phyloP scores from a whole-genome alignment of 441 rosid species.

The Pelargonium myrrhifolium region DNA sequence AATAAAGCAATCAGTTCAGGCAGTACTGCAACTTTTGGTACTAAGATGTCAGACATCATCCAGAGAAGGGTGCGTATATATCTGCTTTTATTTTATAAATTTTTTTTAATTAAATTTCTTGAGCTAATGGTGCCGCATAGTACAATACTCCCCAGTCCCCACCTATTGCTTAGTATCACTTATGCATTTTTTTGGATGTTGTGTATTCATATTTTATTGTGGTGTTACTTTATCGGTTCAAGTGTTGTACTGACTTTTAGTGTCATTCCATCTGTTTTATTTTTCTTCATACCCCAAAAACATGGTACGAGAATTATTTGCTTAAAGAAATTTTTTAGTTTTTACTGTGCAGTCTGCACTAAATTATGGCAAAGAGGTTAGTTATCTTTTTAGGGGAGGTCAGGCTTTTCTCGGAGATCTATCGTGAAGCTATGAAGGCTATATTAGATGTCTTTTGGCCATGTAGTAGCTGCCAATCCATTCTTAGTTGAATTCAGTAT shows the following conservation, averaged over 20 bases:
- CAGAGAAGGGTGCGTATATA: conserved; percentile 96
- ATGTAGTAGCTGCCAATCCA: background rate
- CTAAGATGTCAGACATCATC: conserved; percentile 68
- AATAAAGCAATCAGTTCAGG: conserved; percentile 39
- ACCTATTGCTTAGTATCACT: background rate
- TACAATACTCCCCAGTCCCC: too few relatives aligned
- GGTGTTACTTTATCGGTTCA: background rate
- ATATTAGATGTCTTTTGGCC: background rate
- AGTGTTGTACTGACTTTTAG: background rate
- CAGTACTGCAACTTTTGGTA: conserved; percentile 46
- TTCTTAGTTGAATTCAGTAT: background rate
- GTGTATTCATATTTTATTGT: background rate
- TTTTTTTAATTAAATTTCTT: too few relatives aligned
- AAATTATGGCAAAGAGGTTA: background rate
- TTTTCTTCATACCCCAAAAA: background rate
- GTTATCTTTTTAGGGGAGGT: background rate
- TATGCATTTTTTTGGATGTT: background rate
- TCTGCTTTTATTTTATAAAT: too few relatives aligned
- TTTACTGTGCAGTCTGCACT: background rate
- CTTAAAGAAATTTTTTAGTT: background rate
- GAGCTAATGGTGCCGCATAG: background rate
- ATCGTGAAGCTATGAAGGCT: background rate
- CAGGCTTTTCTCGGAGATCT: background rate
- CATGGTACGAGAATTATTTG: background rate
- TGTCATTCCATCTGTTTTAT: background rate